phyloP scores from a whole-genome alignment of 1,139 yeast species.

The Wickerhamomyces sp. region DNA sequence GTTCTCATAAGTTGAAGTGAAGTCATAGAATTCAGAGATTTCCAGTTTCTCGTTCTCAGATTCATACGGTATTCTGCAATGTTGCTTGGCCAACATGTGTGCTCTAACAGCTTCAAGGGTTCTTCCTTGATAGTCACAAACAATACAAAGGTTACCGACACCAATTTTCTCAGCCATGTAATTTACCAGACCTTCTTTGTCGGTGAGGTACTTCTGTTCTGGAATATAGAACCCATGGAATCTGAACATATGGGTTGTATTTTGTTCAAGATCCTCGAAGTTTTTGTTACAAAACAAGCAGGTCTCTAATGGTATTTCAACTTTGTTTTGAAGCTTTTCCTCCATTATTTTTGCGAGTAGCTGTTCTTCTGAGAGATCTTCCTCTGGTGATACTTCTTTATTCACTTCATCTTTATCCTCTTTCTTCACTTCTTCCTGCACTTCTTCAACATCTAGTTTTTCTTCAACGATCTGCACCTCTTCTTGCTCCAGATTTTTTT shows the following conservation, averaged over 20 bases:
- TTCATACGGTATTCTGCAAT: constrained; percentile 88
- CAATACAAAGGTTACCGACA: constrained; percentile 83
- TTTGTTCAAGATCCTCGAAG: constrained; percentile 49
- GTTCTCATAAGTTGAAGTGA: constrained; percentile 52
- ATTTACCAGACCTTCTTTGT: constrained; percentile 66
- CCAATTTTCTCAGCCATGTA: constrained; percentile 92
- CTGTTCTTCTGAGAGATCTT: constrained; percentile 36
- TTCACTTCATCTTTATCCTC: constrained; percentile 1
- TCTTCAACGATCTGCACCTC: constrained; percentile 4
- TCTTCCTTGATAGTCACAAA: constrained; percentile 83
- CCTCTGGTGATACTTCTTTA: constrained; percentile 20
- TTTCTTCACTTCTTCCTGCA: not conserved
- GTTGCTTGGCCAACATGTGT: constrained; percentile 86
- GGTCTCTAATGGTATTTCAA: constrained; percentile 65
- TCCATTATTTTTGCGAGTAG: constrained; percentile 48
- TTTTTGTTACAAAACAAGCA: constrained; percentile 74
- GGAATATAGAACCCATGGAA: constrained; percentile 85
- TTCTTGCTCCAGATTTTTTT: constrained; percentile 1
- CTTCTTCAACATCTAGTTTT: constrained; percentile 5
- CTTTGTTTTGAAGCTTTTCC: constrained; percentile 55
- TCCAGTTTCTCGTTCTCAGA: constrained; percentile 80
- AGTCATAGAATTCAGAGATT: constrained; percentile 87
- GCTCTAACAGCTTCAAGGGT: constrained; percentile 85
- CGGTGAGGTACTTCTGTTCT: constrained; percentile 64
- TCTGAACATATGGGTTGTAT: constrained; percentile 69